Evolutionary conservation across 2,329 filamentous ascomycete species (phyloP).

Genomic region (Alternaria sp.): DNA sequence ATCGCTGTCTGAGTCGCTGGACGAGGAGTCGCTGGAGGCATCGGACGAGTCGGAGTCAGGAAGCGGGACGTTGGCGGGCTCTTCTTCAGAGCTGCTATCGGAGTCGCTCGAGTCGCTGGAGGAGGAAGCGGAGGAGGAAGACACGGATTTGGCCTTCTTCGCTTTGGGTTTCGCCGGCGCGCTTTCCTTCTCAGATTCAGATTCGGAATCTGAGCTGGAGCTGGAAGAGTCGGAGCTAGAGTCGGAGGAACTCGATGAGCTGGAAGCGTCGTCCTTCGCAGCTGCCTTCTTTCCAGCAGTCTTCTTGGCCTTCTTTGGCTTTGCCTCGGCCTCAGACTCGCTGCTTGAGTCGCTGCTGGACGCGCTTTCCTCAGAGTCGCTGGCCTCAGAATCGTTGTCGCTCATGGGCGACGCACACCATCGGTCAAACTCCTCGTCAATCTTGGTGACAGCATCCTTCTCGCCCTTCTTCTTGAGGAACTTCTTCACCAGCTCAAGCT

Average conservation of each 20-base stretch:
- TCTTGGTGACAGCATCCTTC: constrained; percentile 34
- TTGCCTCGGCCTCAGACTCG: constrained; percentile 39
- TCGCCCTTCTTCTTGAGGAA: constrained; percentile 47
- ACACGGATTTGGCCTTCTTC: constrained; percentile 13
- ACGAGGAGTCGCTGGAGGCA: constrained; percentile 34
- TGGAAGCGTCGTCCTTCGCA: constrained; percentile 14
- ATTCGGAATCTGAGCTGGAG: constrained; percentile 31
- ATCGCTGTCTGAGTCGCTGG: constrained; percentile 22
- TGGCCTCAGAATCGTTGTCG: neutral
- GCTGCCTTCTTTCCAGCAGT: constrained; percentile 15
- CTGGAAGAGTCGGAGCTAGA: constrained; percentile 20
- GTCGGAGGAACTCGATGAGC: constrained; percentile 24
- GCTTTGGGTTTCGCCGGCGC: constrained; percentile 42
- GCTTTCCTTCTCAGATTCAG: constrained; percentile 44
- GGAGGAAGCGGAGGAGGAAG: constrained; percentile 11
- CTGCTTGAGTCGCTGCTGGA: constrained; percentile 37
- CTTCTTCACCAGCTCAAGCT: constrained; percentile 40
- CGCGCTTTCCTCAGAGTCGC: constrained; percentile 26
- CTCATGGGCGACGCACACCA: constrained; percentile 26
- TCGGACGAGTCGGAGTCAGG: constrained; percentile 32
- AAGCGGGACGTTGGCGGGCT: constrained; percentile 33
- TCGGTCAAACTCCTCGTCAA: constrained; percentile 30
- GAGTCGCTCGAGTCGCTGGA: constrained; percentile 27
- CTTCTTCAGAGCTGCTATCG: constrained; percentile 28
- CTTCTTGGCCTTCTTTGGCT: constrained; percentile 28